Conservation (phyloP, 2,329 filamentous ascomycete species). For the Hymenoscyphus salicellus region DNA sequence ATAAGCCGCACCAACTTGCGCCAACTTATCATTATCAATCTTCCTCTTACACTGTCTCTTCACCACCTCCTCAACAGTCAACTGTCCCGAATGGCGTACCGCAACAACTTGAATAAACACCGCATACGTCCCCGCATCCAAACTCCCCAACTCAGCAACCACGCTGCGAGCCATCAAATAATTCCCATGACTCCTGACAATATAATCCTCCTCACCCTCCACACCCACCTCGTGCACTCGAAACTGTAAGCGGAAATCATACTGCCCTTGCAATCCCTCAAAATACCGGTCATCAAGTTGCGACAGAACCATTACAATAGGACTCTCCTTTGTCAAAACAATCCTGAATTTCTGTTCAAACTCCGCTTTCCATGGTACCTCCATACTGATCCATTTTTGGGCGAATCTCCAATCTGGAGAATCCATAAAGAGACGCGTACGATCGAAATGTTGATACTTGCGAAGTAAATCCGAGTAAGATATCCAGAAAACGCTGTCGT, state of each 20-base stretch:
- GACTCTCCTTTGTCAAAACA: slow-evolving; percentile 53
- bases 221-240: slow-evolving; percentile 46
- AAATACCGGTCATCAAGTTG: slow-evolving; percentile 63
- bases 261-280: slow-evolving; percentile 58
- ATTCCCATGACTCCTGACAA: slow-evolving; percentile 57
- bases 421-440: slow-evolving; percentile 60
- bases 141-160: slow-evolving; percentile 55
- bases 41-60: slow-evolving; percentile 45
- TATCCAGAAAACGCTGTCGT: slow-evolving; percentile 64
- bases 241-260: slow-evolving; percentile 46
- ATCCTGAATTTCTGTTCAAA: slow-evolving; percentile 62
- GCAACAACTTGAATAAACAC: slow-evolving; percentile 56
- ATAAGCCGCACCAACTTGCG: slow-evolving; percentile 56
- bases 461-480: slow-evolving; percentile 59
- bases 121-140: slow-evolving; percentile 55
- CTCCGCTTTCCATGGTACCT: slow-evolving; percentile 60
- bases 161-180: slow-evolving; percentile 58
- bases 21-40: slow-evolving; percentile 56
- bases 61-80: slow-evolving; percentile 56
- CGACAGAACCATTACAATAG: slow-evolving; percentile 57
- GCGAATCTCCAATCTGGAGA: slow-evolving; percentile 53
- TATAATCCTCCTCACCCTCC: slow-evolving; percentile 52
- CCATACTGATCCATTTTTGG: slow-evolving; percentile 59
- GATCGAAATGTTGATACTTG: slow-evolving; percentile 60
- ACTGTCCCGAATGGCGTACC: slow-evolving; percentile 42